Percentiles rank a stretch among this genome's conserved stretches.
phyloP scores from a whole-genome alignment of 352 stramenopile species.

The Globisporangium canariense region DNA sequence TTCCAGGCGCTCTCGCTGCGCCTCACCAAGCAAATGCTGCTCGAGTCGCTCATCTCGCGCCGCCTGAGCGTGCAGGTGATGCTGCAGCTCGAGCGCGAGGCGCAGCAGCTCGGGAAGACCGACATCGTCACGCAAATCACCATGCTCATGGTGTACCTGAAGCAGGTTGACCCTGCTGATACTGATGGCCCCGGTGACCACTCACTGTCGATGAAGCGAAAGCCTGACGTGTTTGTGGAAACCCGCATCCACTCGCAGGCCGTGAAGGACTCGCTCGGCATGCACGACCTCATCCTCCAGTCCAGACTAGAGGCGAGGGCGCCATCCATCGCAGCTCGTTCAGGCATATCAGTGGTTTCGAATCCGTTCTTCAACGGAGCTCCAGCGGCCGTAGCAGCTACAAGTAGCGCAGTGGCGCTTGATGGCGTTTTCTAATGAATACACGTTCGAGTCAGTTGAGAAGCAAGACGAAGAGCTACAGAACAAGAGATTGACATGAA shows the following conservation, averaged over 20 bases:
- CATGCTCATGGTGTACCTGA: slow-evolving; percentile 35
- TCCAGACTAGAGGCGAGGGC: slow-evolving; percentile 17
- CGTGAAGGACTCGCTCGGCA: slow-evolving; percentile 31
- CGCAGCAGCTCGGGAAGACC: slow-evolving; percentile 18
- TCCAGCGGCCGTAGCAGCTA: background rate
- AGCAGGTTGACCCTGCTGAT: slow-evolving; percentile 6
- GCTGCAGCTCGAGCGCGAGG: slow-evolving; percentile 33
- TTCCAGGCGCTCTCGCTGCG: slow-evolving; percentile 37
- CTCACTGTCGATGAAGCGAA: background rate
- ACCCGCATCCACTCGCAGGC: slow-evolving; percentile 29
- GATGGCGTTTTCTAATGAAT: slow-evolving; percentile 14
- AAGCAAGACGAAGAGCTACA: background rate
- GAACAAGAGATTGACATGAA: background rate
- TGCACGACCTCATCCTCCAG: slow-evolving; percentile 29
- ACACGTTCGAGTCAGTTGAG: background rate
- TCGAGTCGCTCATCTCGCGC: slow-evolving; percentile 44
- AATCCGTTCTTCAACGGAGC: slow-evolving; percentile 6
- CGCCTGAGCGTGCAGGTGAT: slow-evolving; percentile 42
- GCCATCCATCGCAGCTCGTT: background rate
- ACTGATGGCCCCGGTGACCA: background rate
- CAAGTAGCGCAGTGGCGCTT: background rate
- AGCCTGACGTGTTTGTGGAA: slow-evolving; percentile 18
- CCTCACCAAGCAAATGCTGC: slow-evolving; percentile 54
- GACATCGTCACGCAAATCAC: slow-evolving; percentile 36
- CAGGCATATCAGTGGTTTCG: background rate